Percentiles rank a stretch among this genome's conserved stretches.
Evolutionary conservation across 129 eudicot genomes (phyloP).

Genomic region (Chrysanthemum makinoi): DNA sequence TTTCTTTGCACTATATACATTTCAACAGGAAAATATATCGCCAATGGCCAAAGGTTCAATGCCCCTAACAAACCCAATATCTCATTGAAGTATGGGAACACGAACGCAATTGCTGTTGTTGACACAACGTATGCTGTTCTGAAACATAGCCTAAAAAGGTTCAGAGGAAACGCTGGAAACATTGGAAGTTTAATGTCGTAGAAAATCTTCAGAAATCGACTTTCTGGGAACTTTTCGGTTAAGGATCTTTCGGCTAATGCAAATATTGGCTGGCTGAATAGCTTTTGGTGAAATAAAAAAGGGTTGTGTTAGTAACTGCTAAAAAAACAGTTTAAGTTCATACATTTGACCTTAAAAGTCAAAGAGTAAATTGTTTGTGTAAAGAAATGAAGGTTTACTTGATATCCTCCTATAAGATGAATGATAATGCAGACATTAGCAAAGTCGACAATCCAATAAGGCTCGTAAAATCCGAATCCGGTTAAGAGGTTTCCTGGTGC

Average conservation of each 20-base stretch:
- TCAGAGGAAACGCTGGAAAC: constrained; percentile 29
- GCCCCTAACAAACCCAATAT: constrained; percentile 75
- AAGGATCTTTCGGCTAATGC: constrained; percentile 44
- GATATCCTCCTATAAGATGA: constrained; percentile 85
- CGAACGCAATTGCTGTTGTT: constrained; percentile 44
- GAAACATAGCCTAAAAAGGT: constrained; percentile 42
- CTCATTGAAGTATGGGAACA: constrained; percentile 74
- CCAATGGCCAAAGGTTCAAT: constrained; percentile 66
- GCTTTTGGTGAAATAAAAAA: constrained; percentile 27
- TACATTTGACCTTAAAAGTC: constrained; percentile 20
- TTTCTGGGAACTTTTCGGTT: constrained; percentile 35
- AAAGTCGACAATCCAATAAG: constrained; percentile 69
- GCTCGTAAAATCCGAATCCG: constrained; percentile 86
- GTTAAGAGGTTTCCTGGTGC: constrained; percentile 81
- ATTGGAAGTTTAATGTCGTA: constrained; percentile 30
- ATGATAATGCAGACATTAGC: constrained; percentile 67
- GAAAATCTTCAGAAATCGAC: constrained; percentile 37
- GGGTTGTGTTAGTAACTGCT: constrained; percentile 15
- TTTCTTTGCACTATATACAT: constrained; percentile 69
- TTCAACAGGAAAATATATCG: constrained; percentile 73
- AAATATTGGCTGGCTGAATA: constrained; percentile 64
- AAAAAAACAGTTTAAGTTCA: not conserved
- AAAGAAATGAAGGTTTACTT: constrained; percentile 41
- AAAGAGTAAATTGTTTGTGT: constrained; percentile 7
- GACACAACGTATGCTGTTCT: constrained; percentile 55